A percentile compares a stretch with the other conserved stretches of the same genome.
phyloP scores from a whole-genome alignment of 2,329 filamentous ascomycete genomes.

The Myriangium duriaei region DNA sequence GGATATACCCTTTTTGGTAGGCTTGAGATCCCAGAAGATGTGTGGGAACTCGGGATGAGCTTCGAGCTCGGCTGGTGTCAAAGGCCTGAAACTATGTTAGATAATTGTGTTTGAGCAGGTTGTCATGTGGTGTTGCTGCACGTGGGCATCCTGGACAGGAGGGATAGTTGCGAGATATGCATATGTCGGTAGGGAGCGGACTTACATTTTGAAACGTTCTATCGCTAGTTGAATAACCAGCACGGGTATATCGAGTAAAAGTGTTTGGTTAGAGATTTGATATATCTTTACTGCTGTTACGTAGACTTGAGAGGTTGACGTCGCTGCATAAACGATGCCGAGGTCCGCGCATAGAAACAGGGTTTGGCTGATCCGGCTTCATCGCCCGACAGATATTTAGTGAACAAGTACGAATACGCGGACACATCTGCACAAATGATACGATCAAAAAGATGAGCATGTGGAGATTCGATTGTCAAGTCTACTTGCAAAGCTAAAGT shows the following conservation, averaged over 20 bases:
- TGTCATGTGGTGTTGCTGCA: background rate
- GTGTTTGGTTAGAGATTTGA: too few relatives aligned
- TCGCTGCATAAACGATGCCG: too few relatives aligned
- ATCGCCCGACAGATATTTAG: too few relatives aligned
- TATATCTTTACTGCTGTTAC: too few relatives aligned
- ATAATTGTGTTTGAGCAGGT: background rate
- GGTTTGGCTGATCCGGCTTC: too few relatives aligned
- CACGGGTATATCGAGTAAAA: too few relatives aligned
- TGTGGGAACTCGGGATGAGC: conserved; percentile 55
- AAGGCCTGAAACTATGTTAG: conserved; percentile 17
- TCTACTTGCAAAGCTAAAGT: background rate
- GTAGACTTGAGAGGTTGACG: too few relatives aligned
- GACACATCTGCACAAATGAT: too few relatives aligned
- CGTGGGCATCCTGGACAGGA: background rate
- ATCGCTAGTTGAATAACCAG: too few relatives aligned
- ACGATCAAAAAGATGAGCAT: too few relatives aligned
- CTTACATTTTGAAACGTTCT: background rate
- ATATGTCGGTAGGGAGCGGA: background rate
- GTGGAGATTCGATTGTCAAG: background rate
- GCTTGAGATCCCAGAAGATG: conserved; percentile 56
- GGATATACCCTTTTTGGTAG: conserved; percentile 47
- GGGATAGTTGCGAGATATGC: background rate
- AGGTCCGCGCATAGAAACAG: too few relatives aligned
- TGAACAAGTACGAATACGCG: too few relatives aligned
- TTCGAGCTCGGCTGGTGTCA: conserved; percentile 46